Evolutionary conservation across 2,329 filamentous ascomycete genomes (phyloP), one percentile per base, ranked within the genome.

Genomic region (Fusarium sp.): DNA sequence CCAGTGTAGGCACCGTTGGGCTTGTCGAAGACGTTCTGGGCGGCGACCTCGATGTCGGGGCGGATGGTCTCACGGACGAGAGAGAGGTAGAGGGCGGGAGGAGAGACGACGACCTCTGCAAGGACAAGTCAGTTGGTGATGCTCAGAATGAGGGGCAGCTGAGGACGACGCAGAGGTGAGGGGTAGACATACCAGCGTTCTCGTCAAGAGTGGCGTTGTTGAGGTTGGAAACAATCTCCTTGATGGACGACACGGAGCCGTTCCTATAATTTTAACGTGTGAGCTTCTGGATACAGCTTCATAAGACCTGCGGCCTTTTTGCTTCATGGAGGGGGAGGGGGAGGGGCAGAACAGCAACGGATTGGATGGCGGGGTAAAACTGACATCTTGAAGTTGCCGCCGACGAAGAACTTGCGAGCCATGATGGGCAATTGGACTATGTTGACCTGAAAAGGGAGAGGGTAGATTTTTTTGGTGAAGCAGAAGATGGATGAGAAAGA

Each of bases 381-480:
- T 80, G 85, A 97, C 94, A 98, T 98, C 89, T 99, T 98, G 87
- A 98, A 98, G 91, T 99, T 99, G 80, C 94, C 94, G 83, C 94
- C 94, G 82, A 97, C 92, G 82, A 97, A 97, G 87, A 97, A 97
- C 86, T 93, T 91, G 86, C 93, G 93, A 88, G 90, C 87, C 93
- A 97, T 97, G 78, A 79, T 93, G 87, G 83, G 76, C 76, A 70
- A 78, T 75, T 73, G 54, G 66, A 69, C 42, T 58, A 13, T 46
- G 57, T 50, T 59, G 20, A 16, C 58, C 29, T 34, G 58, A 36
- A 42, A 55, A 20, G 38, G 29, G 40, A 36, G 20, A 9, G 11
- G 49, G 36, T 20, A 18, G 23, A 2, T 8, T 23, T 23, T 16
- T 31, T 20, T 33, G 49, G 60, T 50, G 60, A 58, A 57, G 55